Evolutionary conservation across 345 rosid genomes (phyloP), one percentile per base, ranked within the genome.

Genomic region (Eucalyptus victrix): DNA sequence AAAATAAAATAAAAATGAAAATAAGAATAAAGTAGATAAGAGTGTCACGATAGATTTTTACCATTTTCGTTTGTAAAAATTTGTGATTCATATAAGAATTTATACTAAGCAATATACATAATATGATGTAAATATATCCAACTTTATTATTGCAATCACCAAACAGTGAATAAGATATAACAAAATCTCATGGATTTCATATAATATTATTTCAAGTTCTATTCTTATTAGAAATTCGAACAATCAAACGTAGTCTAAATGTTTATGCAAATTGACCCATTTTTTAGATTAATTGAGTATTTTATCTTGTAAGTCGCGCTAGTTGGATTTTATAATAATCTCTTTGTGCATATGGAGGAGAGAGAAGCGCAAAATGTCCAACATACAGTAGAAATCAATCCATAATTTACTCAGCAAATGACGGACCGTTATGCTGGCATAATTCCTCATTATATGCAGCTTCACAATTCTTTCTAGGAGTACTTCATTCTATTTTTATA

Each of bases 201-300:
- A 16, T 50, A 1, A 6, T 6, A 50, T 50, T 0, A 0, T 50
- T 6, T 50, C 7, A 6, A 2, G 3, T 50, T 0, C 0, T 50
- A 50, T 50, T 0, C 0, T 2, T 0, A 6, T 15, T 50, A 50
- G 7, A 50, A 50, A 50, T 50, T 0, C 0, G 1, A 0, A 50
- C 0, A 50, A 50, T 50, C 1, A 50, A 50, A 50, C 0, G 0
- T 50, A 15, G 7, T 0, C 6, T 2, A 56, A 23, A 56, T 56
- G 3, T 56, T 56, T 56, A 56, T 56, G 12, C 62, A 56, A 56
- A 9, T 23, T 56, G 13, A 58, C 13, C 65, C 65, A 5, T 58
- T 58, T 24, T 58, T 58, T 24, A 24, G n/a, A 58, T 58, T 58
- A 24, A 58, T 58, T 0, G n/a, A 58, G 30, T 58, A 24, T 58